Percentiles rank a stretch among this genome's conserved stretches.
Evolutionary conservation across 768 basidiomycete genomes (phyloP).

Genomic region (Tricholoma flavovirens): DNA sequence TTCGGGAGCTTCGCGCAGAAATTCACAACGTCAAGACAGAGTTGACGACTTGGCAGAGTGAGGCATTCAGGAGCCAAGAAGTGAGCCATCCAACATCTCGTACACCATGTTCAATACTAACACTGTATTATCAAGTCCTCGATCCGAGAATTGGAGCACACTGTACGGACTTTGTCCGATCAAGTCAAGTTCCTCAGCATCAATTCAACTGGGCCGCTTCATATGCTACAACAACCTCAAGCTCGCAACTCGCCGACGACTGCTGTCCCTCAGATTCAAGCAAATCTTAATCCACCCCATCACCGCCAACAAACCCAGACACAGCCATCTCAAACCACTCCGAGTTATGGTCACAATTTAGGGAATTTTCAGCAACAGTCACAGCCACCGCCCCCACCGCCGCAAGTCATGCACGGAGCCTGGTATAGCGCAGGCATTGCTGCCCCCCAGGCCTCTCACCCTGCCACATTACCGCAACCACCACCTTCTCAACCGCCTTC

Average conservation of each 20-base stretch:
- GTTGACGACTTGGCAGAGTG: conserved; percentile 75
- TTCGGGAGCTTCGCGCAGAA: conserved; percentile 70
- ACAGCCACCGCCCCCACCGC: conserved; percentile 27
- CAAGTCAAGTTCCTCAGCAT: conserved; percentile 77
- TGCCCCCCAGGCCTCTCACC: conserved; percentile 79
- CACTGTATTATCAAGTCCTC: conserved; percentile 40
- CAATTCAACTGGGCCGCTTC: conserved; percentile 40
- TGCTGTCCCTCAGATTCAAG: conserved; percentile 31
- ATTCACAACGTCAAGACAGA: conserved; percentile 76
- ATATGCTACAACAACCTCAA: conserved; percentile 37
- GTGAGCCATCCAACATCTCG: conserved; percentile 31
- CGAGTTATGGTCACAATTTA: conserved; percentile 34
- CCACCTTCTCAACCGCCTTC: conserved; percentile 29
- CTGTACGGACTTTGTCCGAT: conserved; percentile 67
- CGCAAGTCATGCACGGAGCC: conserved; percentile 34
- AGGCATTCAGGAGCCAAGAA: conserved; percentile 74
- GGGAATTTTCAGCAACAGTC: conserved; percentile 30
- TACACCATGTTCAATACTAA: conserved; percentile 6
- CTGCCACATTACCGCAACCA: conserved; percentile 61
- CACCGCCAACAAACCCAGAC: conserved; percentile 38
- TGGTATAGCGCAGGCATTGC: conserved; percentile 68
- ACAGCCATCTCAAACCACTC: conserved; percentile 31
- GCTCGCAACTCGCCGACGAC: conserved; percentile 36
- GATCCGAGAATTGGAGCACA: conserved; percentile 78
- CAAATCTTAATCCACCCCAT: conserved; percentile 32